Evolutionary conservation across 805 yeast genomes (phyloP), one percentile per base, ranked within the genome.

Genomic region (Candida tallmaniae): DNA sequence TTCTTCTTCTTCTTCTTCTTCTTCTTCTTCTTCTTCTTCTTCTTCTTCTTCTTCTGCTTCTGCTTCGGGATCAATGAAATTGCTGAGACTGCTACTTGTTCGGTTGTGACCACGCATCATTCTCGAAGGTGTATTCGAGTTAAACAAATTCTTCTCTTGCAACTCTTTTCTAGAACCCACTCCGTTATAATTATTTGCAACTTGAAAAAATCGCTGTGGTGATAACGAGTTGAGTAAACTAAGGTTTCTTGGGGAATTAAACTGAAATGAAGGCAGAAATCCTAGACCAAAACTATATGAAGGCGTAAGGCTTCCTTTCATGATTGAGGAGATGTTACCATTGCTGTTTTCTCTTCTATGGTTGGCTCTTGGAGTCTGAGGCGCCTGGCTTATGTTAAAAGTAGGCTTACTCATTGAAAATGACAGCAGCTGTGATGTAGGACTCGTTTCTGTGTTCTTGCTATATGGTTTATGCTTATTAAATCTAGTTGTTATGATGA

Each of bases 221-320:
- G 68, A 62, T 5, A 57, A 45, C n/a, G 56, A 39, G 31, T 46
- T 45, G 15, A 60, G 28, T 19, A 38, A 17, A 25, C 38, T 41
- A 14, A 51, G 29, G 36, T 48, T 47, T 22, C 60, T 34, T 5
- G 70, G 70, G 8, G 68, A 57, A 32, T 55, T 47, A 42, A 65
- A 59, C 24, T 56, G 61, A 44, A 65, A 62, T n/a, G 68, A 60
- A 10, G 71, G 70, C 67, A 60, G 68, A 32, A 64, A 60, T 23
- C 62, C 63, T 20, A 64, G 43, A 6, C 68, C 65, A 40, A 65
- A 62, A 19, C 60, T 50, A 45, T 30, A 43, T 2, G 42, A 30
- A 11, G 63, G 62, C 6, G 64, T 51, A 2, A 66, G 27, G 12
- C 12, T 21, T 8, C 9, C 5, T 13, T 22, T 29, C 6, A 29